Percentiles rank a stretch among this genome's conserved stretches.
Evolutionary conservation across 2,329 filamentous ascomycete genomes (phyloP).

Genomic region (Cordyceps cateniannulata): DNA sequence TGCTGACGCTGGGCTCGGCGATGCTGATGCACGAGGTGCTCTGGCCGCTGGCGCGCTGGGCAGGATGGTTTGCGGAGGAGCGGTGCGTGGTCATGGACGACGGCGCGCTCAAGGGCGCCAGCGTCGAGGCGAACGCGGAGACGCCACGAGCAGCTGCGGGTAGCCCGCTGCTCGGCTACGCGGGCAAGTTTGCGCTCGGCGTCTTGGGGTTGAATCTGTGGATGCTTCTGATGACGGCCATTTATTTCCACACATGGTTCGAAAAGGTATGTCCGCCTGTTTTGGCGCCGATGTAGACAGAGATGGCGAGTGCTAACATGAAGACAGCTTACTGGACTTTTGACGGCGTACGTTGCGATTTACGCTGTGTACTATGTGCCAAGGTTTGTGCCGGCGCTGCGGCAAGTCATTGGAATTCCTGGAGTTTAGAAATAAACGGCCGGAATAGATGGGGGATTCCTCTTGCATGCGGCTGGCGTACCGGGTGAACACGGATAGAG

Average conservation of each 20-base stretch:
- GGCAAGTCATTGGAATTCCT: slow-evolving; percentile 42
- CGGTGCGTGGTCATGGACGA: slow-evolving; percentile 59
- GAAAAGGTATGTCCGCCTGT: slow-evolving; percentile 66
- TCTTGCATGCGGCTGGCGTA: neutral
- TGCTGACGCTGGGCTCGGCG: slow-evolving; percentile 77
- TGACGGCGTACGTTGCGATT: slow-evolving; percentile 40
- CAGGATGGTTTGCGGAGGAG: slow-evolving; percentile 46
- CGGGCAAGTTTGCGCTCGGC: slow-evolving; percentile 49
- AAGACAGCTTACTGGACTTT: slow-evolving; percentile 46
- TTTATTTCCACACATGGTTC: slow-evolving; percentile 98
- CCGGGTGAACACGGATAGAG: neutral
- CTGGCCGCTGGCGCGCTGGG: slow-evolving; percentile 47
- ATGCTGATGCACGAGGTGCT: slow-evolving; percentile 75
- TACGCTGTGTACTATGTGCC: slow-evolving; percentile 48
- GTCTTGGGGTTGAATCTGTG: slow-evolving; percentile 73
- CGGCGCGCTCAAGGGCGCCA: slow-evolving; percentile 56
- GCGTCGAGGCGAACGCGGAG: slow-evolving; percentile 42
- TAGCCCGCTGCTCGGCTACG: slow-evolving; percentile 34
- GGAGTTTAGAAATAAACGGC: slow-evolving; percentile 34
- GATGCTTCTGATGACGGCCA: slow-evolving; percentile 98
- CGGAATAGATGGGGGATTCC: neutral
- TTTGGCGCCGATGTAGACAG: neutral
- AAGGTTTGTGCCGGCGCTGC: slow-evolving; percentile 40
- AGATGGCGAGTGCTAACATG: slow-evolving; percentile 18
- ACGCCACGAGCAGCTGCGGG: slow-evolving; percentile 18